Evolutionary conservation across 179 eudicot species (phyloP), one percentile per base, ranked within the genome.

Genomic region (Spinacia oleracea): DNA sequence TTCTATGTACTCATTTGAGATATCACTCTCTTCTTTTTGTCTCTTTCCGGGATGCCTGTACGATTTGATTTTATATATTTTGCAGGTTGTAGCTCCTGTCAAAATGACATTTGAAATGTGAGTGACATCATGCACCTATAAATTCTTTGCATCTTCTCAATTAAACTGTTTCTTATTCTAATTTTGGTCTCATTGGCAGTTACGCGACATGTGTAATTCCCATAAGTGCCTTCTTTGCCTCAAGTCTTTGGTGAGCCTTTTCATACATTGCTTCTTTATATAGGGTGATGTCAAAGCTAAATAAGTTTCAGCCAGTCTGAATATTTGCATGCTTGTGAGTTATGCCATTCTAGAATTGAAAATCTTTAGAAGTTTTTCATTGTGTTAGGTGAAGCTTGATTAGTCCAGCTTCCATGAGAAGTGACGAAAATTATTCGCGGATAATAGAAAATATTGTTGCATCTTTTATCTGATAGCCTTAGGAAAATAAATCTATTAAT

Each of bases 91-190:
- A 69, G 45, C 98, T 42, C 99, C 99, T 66, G 93, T 96, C 79
- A 93, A 96, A 83, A 96, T 96, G 99, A 96, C 99, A 53, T 91
- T 91, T 77, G 91, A 90, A 85, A 96, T 96, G 99, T 96, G 87
- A 90, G 98, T 85, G 64, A 70, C 76, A 48, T 59, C 42, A 48
- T 60, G 45, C 15, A 12, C 59, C 75, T 70, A 60, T 75, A 55
- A 50, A 25, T 70, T 73, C 64, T 40, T 70, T 76, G 12, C n/a
- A n/a, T 25, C 3, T 40, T 69, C 20, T 63, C 58, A 14, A 34
- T 1, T 20, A 43, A 10, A 25, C 55, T 42, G 35, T 79, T 79
- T 66, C 31, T 79, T 59, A 40, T 62, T 27, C 16, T 32, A 27
- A 71, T 21, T 78, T 29, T 42, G 46, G 46, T 71, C 74, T 59